A percentile compares a stretch with the other conserved stretches of the same genome.
These are phyloP conservation scores for Byssochlamys sp. DNA, from an alignment of 2,329 filamentous ascomycete species.

Conservation along the genomic window DNA sequence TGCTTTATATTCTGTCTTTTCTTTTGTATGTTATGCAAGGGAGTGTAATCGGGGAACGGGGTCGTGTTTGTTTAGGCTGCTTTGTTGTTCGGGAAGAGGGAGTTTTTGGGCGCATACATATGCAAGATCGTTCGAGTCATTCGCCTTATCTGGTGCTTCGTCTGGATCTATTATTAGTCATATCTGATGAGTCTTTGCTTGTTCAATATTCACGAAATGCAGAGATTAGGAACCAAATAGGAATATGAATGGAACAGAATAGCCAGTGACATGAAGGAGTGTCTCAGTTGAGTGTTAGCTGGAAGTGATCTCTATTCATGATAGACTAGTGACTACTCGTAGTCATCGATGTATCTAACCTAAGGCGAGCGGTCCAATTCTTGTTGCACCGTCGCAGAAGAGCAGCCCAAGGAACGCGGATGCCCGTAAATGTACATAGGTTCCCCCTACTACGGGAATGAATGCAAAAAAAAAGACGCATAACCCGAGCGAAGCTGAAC, in stretches of 20 bases:
- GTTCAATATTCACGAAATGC: background rate
- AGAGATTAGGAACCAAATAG: background rate
- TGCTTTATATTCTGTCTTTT: background rate
- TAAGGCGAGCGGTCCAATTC: background rate
- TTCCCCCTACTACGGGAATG: background rate
- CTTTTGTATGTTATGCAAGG: background rate
- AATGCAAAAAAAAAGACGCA: conserved; percentile 1
- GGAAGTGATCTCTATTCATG: background rate
- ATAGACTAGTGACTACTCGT: background rate
- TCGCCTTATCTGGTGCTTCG: background rate
- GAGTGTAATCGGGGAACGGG: background rate
- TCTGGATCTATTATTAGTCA: background rate
- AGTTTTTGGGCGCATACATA: background rate
- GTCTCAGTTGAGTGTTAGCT: background rate
- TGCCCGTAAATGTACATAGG: background rate
- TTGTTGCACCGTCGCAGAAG: no score
- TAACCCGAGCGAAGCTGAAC: background rate
- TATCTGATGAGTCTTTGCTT: background rate
- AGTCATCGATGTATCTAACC: background rate
- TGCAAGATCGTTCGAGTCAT: background rate
- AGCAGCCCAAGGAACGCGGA: background rate
- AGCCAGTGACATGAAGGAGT: background rate
- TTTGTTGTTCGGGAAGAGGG: background rate
- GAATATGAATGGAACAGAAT: background rate
- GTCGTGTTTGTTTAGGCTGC: background rate